Evolutionary conservation across 2,329 filamentous ascomycete genomes (phyloP).

Genomic region (Fusarium brachygibbosum): DNA sequence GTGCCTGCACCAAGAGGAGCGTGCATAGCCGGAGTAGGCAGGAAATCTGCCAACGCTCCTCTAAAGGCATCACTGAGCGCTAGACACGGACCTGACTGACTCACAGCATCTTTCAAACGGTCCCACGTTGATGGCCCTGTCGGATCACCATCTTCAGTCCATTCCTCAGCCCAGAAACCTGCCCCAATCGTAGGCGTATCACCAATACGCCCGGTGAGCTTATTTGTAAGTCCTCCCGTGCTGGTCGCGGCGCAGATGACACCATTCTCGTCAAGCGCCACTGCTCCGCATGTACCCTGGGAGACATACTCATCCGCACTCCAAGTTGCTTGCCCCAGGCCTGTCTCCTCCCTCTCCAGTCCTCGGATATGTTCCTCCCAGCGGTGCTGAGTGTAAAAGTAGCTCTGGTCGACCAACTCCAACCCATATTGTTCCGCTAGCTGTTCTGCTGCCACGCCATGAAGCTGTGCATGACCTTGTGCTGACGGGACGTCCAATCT

Average conservation of each 20-base stretch:
- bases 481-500: slow-evolving; percentile 66
- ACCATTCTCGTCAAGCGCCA: slow-evolving; percentile 82
- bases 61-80: slow-evolving; percentile 57
- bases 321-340: slow-evolving; percentile 63
- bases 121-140: slow-evolving; percentile 39
- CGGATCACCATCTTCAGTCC: slow-evolving; percentile 66
- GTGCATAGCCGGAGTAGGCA: slow-evolving; percentile 64
- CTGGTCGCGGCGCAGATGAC: slow-evolving; percentile 77
- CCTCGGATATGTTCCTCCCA: slow-evolving; percentile 84
- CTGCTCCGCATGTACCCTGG: slow-evolving; percentile 87
- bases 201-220: slow-evolving; percentile 85
- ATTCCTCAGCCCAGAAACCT: slow-evolving; percentile 92
- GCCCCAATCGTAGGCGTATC: slow-evolving; percentile 88
- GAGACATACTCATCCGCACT: slow-evolving; percentile 76
- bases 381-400: slow-evolving; percentile 82
- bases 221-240: slow-evolving; percentile 88
- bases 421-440: slow-evolving; percentile 78
- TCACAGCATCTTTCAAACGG: slow-evolving; percentile 26
- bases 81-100: slow-evolving; percentile 24
- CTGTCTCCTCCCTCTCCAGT: slow-evolving; percentile 62
- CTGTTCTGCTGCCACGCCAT: slow-evolving; percentile 75
- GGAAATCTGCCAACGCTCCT: slow-evolving; percentile 69
- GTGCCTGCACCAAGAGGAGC: slow-evolving; percentile 46
- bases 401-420: slow-evolving; percentile 75
- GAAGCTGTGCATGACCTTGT: slow-evolving; percentile 77